These are phyloP conservation scores for Neonectria neomacrospora DNA, from an alignment of 2,329 filamentous ascomycete species.

Conservation along the genomic window DNA sequence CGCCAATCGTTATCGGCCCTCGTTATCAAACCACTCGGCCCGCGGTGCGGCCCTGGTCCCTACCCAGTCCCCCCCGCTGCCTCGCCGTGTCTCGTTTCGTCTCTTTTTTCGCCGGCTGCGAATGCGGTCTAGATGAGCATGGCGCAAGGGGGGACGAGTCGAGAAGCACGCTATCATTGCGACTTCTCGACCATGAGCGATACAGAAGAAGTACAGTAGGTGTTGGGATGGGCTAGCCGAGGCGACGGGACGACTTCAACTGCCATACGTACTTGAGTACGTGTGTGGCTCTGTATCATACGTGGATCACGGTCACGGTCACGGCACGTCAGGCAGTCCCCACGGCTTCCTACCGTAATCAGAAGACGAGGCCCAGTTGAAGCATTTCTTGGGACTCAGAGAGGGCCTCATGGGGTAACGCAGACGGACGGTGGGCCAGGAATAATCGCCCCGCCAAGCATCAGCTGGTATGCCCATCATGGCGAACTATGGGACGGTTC, in stretches of 20 bases:
- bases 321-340: slow-evolving; percentile 17
- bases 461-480: slow-evolving; percentile 8
- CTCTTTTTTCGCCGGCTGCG: slow-evolving; percentile 10
- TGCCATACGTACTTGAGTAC: slow-evolving; percentile 20
- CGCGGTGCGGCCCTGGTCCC: slow-evolving; percentile 3
- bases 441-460: slow-evolving; percentile 22
- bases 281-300: slow-evolving; percentile 15
- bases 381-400: slow-evolving; percentile 7
- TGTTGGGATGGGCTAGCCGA: slow-evolving; percentile 2
- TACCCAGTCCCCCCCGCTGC: slow-evolving; percentile 12
- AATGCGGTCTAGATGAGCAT: slow-evolving; percentile 26
- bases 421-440: neutral
- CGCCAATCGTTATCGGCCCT: neutral
- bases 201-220: neutral
- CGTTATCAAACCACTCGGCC: slow-evolving; percentile 15
- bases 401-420: slow-evolving; percentile 7
- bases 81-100: slow-evolving; percentile 26
- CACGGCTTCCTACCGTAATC: slow-evolving; percentile 18
- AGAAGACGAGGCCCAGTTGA: slow-evolving; percentile 6
- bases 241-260: neutral
- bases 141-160: neutral
- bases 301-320: neutral
- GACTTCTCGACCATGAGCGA: slow-evolving; percentile 3
- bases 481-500: neutral
- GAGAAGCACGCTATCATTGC: slow-evolving; percentile 29